These are phyloP conservation scores for Phragmites australis DNA, from an alignment of 176 grass and related monocot genomes.

Conservation along the genomic window DNA sequence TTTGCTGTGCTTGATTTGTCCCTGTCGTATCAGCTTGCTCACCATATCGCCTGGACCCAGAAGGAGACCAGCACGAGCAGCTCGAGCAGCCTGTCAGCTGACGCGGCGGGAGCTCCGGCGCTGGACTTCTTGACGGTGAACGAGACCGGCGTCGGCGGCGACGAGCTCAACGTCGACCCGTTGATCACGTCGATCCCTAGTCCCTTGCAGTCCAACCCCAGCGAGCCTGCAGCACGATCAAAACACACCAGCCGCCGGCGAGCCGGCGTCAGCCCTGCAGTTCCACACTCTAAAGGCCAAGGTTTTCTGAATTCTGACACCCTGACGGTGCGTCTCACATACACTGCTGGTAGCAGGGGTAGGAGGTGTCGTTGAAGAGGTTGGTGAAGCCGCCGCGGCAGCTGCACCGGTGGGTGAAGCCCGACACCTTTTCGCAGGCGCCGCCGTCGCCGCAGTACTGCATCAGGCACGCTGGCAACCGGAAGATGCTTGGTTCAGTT, in stretches of 20 bases:
- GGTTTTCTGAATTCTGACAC: not conserved
- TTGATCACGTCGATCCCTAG: slow-evolving; percentile 54
- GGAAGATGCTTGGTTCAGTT: not conserved
- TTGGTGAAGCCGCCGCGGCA: slow-evolving; percentile 56
- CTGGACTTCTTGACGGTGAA: slow-evolving; percentile 34
- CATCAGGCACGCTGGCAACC: slow-evolving; percentile 44
- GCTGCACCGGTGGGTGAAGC: slow-evolving; percentile 37
- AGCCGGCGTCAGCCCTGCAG: too few species aligned
- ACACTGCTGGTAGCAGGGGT: slow-evolving; percentile 59
- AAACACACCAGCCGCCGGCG: not conserved
- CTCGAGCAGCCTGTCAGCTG: not conserved
- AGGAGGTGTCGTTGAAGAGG: slow-evolving; percentile 44
- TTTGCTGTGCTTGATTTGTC: too few species aligned
- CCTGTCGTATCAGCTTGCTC: not conserved
- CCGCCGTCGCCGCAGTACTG: slow-evolving; percentile 60
- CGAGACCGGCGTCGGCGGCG: slow-evolving; percentile 44
- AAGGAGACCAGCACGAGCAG: not conserved
- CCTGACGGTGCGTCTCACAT: not conserved
- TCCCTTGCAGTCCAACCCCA: slow-evolving; percentile 42
- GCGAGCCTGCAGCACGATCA: slow-evolving; percentile 31
- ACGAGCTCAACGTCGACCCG: slow-evolving; percentile 8
- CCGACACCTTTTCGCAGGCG: slow-evolving; percentile 43
- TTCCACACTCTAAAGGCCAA: not conserved
- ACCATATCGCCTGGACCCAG: slow-evolving; percentile 7
- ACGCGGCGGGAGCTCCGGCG: not conserved